Conservation (phyloP, 371 early-diverging fungal species). For the Mucor plumbeus region DNA sequence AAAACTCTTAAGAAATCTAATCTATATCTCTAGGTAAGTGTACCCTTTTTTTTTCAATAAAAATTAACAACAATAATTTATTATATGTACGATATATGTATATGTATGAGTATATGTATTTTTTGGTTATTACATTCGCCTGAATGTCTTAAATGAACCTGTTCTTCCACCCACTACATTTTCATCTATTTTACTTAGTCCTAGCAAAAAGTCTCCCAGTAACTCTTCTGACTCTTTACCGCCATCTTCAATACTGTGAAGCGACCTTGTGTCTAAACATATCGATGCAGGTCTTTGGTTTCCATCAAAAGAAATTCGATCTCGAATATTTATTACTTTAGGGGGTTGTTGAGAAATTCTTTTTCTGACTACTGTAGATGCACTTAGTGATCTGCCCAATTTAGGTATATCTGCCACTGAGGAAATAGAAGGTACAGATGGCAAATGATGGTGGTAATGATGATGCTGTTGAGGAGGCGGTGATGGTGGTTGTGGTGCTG, state of each 20-base stretch:
- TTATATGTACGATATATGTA: too few species aligned
- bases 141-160: constrained; percentile 31
- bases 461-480: background rate
- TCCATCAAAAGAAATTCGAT: constrained; percentile 30
- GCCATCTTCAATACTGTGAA: constrained; percentile 28
- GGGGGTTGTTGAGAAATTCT: constrained; percentile 13
- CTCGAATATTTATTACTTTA: constrained; percentile 29
- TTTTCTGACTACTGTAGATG: constrained; percentile 16
- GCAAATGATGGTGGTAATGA: background rate
- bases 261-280: constrained; percentile 45
- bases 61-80: too few species aligned
- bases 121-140: background rate
- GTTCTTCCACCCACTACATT: constrained; percentile 51
- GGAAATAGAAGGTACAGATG: background rate
- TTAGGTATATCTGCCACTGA: constrained; percentile 22
- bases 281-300: constrained; percentile 45
- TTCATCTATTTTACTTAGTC: constrained; percentile 44
- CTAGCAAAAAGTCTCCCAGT: constrained; percentile 53
- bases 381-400: constrained; percentile 29
- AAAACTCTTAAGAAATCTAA: too few species aligned
- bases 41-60: too few species aligned
- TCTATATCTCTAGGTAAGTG: too few species aligned
- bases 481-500: background rate
- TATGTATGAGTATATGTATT: too few species aligned
- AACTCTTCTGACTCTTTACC: constrained; percentile 34